These are phyloP conservation scores for Dendrocalamus latiflorus DNA, from an alignment of 202 grass and related monocot genomes.

Conservation along the genomic window DNA sequence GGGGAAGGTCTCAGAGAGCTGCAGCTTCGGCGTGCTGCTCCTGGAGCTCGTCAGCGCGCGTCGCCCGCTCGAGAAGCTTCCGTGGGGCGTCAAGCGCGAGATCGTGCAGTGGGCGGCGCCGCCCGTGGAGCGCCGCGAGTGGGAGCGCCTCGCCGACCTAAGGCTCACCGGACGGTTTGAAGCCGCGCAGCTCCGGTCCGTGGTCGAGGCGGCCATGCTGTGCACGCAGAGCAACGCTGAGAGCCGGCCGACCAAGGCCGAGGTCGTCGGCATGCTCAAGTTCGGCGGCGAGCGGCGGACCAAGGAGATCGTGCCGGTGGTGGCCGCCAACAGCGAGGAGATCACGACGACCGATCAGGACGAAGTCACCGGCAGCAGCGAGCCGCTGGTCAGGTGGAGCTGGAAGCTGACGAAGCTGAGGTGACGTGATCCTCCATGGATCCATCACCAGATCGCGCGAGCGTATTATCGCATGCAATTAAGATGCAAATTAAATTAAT, in stretches of 20 bases:
- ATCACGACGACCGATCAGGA: conserved; percentile 16
- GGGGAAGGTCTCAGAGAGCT: conserved; percentile 76
- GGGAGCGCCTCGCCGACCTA: conserved; percentile 55
- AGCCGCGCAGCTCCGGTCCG: conserved; percentile 34
- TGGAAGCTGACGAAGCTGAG: conserved; percentile 33
- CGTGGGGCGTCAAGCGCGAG: conserved; percentile 49
- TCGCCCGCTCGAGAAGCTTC: conserved; percentile 55
- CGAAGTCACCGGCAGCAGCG: conserved; percentile 40
- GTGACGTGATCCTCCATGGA: conserved; percentile 22
- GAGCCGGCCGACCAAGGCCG: conserved; percentile 39
- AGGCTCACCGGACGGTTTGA: conserved; percentile 48
- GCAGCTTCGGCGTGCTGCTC: conserved; percentile 72
- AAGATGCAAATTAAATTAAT: not conserved
- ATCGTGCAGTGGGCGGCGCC: conserved; percentile 69
- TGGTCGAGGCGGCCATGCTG: conserved; percentile 43
- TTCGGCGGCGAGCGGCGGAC: conserved; percentile 25
- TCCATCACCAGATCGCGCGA: not conserved
- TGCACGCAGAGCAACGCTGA: conserved; percentile 43
- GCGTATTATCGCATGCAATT: not conserved
- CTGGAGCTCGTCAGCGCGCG: conserved; percentile 57
- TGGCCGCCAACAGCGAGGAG: conserved; percentile 14
- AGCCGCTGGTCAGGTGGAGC: conserved; percentile 46
- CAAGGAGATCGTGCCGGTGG: conserved; percentile 41
- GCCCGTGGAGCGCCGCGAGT: conserved; percentile 42
- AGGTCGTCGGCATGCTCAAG: conserved; percentile 57